A percentile compares a stretch with the other conserved stretches of the same genome.
phyloP scores from a whole-genome alignment of 2,329 filamentous ascomycete species.

The Stromatinia cepivora region DNA sequence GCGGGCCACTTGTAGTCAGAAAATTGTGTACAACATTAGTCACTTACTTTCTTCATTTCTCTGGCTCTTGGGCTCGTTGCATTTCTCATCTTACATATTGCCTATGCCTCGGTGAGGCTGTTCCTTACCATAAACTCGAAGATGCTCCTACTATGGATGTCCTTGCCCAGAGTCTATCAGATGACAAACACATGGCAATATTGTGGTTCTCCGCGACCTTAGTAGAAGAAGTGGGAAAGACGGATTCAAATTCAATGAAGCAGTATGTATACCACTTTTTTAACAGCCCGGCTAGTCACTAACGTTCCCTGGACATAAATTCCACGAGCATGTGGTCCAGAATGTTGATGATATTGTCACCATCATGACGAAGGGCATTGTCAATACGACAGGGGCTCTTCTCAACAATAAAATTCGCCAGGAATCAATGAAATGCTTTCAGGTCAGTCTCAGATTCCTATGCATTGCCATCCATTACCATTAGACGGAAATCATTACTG shows the following conservation, averaged over 20 bases:
- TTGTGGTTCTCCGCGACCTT: slow-evolving; percentile 66
- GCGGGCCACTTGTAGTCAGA: slow-evolving; percentile 62
- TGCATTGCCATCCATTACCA: not conserved
- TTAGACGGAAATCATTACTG: not conserved
- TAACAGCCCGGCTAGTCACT: slow-evolving; percentile 20
- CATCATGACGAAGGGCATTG: slow-evolving; percentile 47
- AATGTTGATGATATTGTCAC: slow-evolving; percentile 53
- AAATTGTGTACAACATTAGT: slow-evolving; percentile 78
- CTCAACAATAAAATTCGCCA: slow-evolving; percentile 48
- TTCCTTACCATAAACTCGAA: slow-evolving; percentile 51
- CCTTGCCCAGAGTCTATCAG: slow-evolving; percentile 49
- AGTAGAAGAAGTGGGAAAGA: slow-evolving; percentile 67
- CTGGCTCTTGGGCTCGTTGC: slow-evolving; percentile 65
- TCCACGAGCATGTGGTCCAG: slow-evolving; percentile 52
- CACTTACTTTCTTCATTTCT: slow-evolving; percentile 72
- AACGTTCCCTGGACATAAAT: slow-evolving; percentile 41
- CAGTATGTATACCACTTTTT: slow-evolving; percentile 46
- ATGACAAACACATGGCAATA: slow-evolving; percentile 54
- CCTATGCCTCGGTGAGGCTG: slow-evolving; percentile 50
- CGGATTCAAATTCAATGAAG: slow-evolving; percentile 61
- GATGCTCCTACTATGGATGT: slow-evolving; percentile 47
- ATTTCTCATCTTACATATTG: slow-evolving; percentile 64
- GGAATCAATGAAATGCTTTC: slow-evolving; percentile 61
- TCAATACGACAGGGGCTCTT: slow-evolving; percentile 42
- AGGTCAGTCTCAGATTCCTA: slow-evolving; percentile 46